A percentile compares a stretch with the other conserved stretches of the same genome.
Evolutionary conservation across 2,329 filamentous ascomycete species (phyloP).

Genomic region (Capronia epimyces): DNA sequence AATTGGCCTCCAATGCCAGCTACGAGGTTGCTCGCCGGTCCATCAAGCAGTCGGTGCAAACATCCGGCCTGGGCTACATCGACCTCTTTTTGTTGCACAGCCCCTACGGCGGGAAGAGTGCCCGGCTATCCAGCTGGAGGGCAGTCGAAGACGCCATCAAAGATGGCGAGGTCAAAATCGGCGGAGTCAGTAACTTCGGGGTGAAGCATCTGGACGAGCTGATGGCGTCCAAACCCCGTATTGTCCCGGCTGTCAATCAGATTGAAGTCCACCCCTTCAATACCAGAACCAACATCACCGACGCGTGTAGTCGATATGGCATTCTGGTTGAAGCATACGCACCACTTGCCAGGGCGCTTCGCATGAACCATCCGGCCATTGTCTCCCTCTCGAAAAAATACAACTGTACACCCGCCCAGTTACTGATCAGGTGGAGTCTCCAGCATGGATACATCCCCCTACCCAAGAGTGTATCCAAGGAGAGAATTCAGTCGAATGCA

Average conservation of each 20-base stretch:
- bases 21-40: constrained; percentile 64
- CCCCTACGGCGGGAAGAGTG: constrained; percentile 66
- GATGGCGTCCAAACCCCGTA: constrained; percentile 55
- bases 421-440: constrained; percentile 72
- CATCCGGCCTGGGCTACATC: constrained; percentile 65
- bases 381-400: constrained; percentile 61
- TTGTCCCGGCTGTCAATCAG: constrained; percentile 68
- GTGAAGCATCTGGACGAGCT: constrained; percentile 69
- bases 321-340: constrained; percentile 76
- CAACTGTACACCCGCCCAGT: constrained; percentile 63
- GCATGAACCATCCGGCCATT: constrained; percentile 64
- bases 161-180: constrained; percentile 64
- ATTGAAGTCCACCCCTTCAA: constrained; percentile 71
- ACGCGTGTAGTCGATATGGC: constrained; percentile 58
- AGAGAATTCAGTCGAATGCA: constrained; percentile 61
- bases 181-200: constrained; percentile 74
- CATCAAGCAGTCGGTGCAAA: constrained; percentile 60
- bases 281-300: constrained; percentile 61
- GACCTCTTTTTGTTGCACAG: constrained; percentile 76
- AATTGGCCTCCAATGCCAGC: constrained; percentile 61
- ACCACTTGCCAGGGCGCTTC: constrained; percentile 64
- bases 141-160: constrained; percentile 70
- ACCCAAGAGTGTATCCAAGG: constrained; percentile 63
- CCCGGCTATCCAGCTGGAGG: constrained; percentile 66
- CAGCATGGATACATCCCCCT: constrained; percentile 68